These are phyloP conservation scores for Ramularia collo-cygni DNA, from an alignment of 2,329 filamentous ascomycete genomes.

Conservation along the genomic window DNA sequence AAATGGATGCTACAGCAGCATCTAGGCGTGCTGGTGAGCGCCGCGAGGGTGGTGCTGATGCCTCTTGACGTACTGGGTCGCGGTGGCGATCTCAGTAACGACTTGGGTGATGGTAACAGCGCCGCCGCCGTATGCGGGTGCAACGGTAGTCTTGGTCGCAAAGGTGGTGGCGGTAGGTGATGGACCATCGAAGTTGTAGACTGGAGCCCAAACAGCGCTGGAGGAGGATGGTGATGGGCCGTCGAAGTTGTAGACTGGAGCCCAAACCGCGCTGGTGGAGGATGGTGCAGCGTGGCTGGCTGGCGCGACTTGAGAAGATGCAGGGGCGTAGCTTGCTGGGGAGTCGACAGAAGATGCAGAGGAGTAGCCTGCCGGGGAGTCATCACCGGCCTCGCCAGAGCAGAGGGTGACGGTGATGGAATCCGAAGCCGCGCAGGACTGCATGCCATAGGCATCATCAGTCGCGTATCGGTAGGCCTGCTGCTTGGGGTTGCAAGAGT, in stretches of 20 bases:
- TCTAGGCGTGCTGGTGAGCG: constrained; percentile 10
- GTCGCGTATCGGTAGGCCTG: constrained; percentile 33
- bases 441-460: constrained; percentile 35
- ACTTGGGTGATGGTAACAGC: constrained; percentile 19
- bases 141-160: constrained; percentile 14
- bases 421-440: constrained; percentile 27
- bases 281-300: no score
- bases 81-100: constrained; percentile 18
- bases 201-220: neutral
- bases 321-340: constrained; percentile 6
- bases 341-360: constrained; percentile 8
- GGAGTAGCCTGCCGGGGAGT: constrained; percentile 6
- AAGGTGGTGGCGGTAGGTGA: constrained; percentile 11
- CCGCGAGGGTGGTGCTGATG: constrained; percentile 26
- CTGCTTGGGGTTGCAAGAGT: constrained; percentile 25
- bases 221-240: neutral
- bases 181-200: neutral
- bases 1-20: no score
- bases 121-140: constrained; percentile 13
- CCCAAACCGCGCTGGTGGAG: no score
- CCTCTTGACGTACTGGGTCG: constrained; percentile 13
- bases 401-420: constrained; percentile 33
- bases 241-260: neutral
- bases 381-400: constrained; percentile 22
- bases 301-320: constrained; percentile 5